These are phyloP conservation scores for Flaveria bidentis DNA, from an alignment of 129 eudicot genomes.

Conservation along the genomic window DNA sequence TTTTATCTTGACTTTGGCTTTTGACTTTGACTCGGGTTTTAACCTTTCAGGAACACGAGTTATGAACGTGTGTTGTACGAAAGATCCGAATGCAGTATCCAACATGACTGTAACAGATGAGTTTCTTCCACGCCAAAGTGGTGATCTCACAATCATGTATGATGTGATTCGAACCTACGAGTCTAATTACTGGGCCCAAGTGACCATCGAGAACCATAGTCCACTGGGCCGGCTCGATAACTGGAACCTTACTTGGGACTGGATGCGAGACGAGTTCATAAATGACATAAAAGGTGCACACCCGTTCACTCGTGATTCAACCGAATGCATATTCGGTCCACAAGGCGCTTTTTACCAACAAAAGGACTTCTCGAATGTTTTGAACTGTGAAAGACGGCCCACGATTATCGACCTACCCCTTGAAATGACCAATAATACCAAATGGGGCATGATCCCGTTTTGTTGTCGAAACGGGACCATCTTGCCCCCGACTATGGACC, in stretches of 20 bases:
- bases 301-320: conserved; percentile 64
- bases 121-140: conserved; percentile 76
- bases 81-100: conserved; percentile 50
- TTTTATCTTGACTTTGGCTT: background rate
- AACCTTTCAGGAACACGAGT: conserved; percentile 56
- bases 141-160: conserved; percentile 90
- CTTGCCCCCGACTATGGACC: conserved; percentile 86
- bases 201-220: conserved; percentile 85
- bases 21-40: conserved; percentile 10
- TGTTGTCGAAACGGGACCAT: conserved; percentile 97
- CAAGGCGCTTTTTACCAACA: conserved; percentile 56
- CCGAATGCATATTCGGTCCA: conserved; percentile 65
- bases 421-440: conserved; percentile 68
- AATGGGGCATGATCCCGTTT: conserved; percentile 63
- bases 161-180: conserved; percentile 72
- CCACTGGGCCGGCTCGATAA: conserved; percentile 90
- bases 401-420: conserved; percentile 74
- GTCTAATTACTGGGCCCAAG: conserved; percentile 74
- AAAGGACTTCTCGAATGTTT: conserved; percentile 66
- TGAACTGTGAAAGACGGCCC: conserved; percentile 82
- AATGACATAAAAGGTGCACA: conserved; percentile 71
- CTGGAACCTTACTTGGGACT: conserved; percentile 88
- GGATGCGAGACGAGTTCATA: conserved; percentile 98
- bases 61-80: conserved; percentile 75
- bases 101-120: conserved; percentile 44